Evolutionary conservation across 2,329 filamentous ascomycete genomes (phyloP), one percentile per base, ranked within the genome.

Genomic region (Zymoseptoria pseudotritici): DNA sequence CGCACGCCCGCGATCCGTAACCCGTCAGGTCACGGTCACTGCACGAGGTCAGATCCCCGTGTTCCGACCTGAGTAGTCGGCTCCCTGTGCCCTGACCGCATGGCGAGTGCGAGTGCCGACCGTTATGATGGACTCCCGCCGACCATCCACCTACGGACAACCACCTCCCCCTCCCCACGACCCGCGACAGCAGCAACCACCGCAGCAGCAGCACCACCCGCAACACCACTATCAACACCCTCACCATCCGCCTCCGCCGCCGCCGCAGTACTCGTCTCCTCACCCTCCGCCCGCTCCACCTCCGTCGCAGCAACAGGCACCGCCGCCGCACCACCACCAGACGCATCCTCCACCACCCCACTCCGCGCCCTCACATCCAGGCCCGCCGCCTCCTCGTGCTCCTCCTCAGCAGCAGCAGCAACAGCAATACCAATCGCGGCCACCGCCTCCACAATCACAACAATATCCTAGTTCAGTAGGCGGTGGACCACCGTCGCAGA

Each of bases 101-200:
- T 67, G 65, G 62, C 59, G 57, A 55, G 58, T 59, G 57, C 53
- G 54, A 55, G 58, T 57, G 57, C 60, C 60, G 58, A 57, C 57
- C 58, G 55, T 57, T 56, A 68, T 46, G 36, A 53, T 68, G 66
- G 66, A 69, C 60, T 53, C 61, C 62, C 63, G 61, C 57, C 63
- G 63, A 65, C 61, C 60, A 53, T 59, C 58, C 20, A 61, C 22
- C 29, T 53, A 53, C 52, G 52, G 51, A 53, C 60, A 50, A 36
- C 62, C 59, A 50, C 51, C 58, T 56, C 60, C 60, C 20, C 56
- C 56, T 36, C 56, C 57, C 56, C 57, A 61, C 56, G 36, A 60
- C 21, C 53, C 58, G 29, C 55, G 53, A 50, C 54, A 56, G 51
- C 60, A 53, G 49, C 60, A 50, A 24, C 63, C 63, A 20, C 58